phyloP scores from a whole-genome alignment of 2,329 filamentous ascomycete species.

The Aspergillus intermedius region DNA sequence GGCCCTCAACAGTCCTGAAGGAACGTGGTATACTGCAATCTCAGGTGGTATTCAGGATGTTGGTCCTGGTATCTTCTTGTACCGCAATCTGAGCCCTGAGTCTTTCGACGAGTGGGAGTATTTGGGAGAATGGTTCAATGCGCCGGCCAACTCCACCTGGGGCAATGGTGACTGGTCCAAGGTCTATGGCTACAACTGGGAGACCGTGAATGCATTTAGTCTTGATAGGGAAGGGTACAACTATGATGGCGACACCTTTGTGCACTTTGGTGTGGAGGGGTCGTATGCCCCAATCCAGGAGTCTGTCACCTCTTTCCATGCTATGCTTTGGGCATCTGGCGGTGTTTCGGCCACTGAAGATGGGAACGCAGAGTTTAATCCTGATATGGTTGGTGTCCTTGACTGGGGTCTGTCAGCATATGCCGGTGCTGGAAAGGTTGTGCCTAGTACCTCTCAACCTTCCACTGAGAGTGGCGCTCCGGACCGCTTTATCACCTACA shows the following conservation, averaged over 20 bases:
- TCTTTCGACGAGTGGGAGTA: conserved; percentile 15
- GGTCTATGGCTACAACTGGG: conserved; percentile 16
- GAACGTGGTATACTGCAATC: conserved; percentile 15
- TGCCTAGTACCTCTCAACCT: conserved; percentile 9
- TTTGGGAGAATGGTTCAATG: conserved; percentile 15
- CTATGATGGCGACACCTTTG: conserved; percentile 9
- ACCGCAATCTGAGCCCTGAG: conserved; percentile 10
- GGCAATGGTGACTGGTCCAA: conserved; percentile 15
- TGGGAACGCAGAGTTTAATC: conserved; percentile 8
- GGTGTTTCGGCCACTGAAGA: conserved; percentile 1
- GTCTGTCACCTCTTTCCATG: conserved; percentile 11
- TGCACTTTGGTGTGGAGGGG: conserved; percentile 13
- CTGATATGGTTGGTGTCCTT: conserved; percentile 14
- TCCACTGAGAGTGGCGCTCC: conserved; percentile 11
- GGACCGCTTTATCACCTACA: conserved; percentile 11
- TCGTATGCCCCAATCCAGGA: conserved; percentile 6
- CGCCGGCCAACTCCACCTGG: conserved; percentile 13
- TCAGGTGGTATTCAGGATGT: conserved; percentile 12
- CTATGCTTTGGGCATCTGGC: conserved; percentile 14
- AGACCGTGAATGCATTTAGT: conserved; percentile 11
- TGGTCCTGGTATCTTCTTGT: conserved; percentile 13
- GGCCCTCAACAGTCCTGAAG: conserved; percentile 2
- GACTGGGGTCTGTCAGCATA: conserved; percentile 14
- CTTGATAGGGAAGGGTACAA: conserved; percentile 13
- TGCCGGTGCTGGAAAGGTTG: conserved; percentile 13